phyloP scores from a whole-genome alignment of 2,329 filamentous ascomycete genomes.

The Aspergillus proliferans region DNA sequence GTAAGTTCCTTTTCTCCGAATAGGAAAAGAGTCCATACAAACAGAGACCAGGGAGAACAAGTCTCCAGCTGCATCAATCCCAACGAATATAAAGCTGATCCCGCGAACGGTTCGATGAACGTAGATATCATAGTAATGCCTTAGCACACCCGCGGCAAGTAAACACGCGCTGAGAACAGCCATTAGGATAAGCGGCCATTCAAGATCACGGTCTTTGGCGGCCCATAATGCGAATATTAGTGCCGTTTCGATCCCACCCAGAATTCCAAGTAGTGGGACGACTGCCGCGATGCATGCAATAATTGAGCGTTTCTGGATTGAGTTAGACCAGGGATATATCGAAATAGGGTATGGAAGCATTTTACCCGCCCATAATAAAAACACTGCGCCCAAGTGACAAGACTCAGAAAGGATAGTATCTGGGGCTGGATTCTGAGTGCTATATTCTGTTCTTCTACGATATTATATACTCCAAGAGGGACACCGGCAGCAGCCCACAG shows the following conservation, averaged over 20 bases:
- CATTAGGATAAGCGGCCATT: conserved; percentile 63
- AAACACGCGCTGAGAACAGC: conserved; percentile 58
- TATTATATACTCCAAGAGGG: conserved; percentile 58
- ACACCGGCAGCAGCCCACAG: conserved; percentile 62
- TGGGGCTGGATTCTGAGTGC: conserved; percentile 52
- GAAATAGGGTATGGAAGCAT: background rate
- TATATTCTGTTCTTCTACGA: conserved; percentile 48
- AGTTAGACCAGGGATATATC: background rate
- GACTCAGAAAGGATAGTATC: conserved; percentile 47
- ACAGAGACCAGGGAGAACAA: conserved; percentile 61
- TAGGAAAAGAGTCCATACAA: conserved; percentile 19
- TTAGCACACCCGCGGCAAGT: conserved; percentile 59
- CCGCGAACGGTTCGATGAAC: conserved; percentile 59
- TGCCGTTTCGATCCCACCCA: conserved; percentile 55
- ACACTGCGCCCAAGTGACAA: conserved; percentile 52
- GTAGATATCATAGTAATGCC: conserved; percentile 66
- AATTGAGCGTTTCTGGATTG: conserved; percentile 44
- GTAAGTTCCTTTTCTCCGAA: conserved; percentile 18
- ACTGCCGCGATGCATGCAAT: conserved; percentile 45
- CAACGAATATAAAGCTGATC: conserved; percentile 67
- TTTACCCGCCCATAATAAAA: conserved; percentile 45
- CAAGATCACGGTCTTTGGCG: conserved; percentile 38
- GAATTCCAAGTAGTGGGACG: conserved; percentile 46
- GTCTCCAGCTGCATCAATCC: conserved; percentile 63
- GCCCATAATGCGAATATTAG: conserved; percentile 54